These are phyloP conservation scores for Vitis rupestris DNA, from an alignment of 164 flowering plant species.

Conservation along the genomic window DNA sequence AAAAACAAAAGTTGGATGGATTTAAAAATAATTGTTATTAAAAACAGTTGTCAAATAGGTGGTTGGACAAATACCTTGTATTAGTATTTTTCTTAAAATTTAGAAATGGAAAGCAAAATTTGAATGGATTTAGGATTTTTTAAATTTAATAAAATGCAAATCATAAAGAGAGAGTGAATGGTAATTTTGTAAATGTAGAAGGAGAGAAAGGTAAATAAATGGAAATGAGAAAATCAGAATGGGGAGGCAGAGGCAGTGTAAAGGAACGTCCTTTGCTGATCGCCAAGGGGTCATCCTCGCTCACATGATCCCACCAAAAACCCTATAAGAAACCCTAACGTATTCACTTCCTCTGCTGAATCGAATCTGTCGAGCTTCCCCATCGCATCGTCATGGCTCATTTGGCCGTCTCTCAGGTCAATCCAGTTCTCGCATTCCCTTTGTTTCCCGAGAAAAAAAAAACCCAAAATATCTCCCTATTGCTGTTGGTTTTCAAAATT, in stretches of 20 bases:
- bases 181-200: too few species aligned
- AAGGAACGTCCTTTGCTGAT: constrained; percentile 28
- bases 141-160: too few species aligned
- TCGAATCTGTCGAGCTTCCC: constrained; percentile 6
- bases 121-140: too few species aligned
- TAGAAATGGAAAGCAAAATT: too few species aligned
- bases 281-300: constrained; percentile 25
- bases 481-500: neutral
- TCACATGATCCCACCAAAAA: neutral
- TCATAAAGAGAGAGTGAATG: too few species aligned
- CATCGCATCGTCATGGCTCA: constrained; percentile 41
- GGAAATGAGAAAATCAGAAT: neutral
- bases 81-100: too few species aligned
- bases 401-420: constrained; percentile 40
- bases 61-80: too few species aligned
- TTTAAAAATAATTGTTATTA: too few species aligned
- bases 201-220: too few species aligned
- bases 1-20: too few species aligned
- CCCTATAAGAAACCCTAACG: neutral
- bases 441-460: neutral
- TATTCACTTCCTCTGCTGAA: neutral
- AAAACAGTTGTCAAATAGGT: too few species aligned
- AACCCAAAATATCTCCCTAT: neutral
- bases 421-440: neutral
- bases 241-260: constrained; percentile 8